Conservation (phyloP, 768 basidiomycete genomes). For the Solioccasus polychromus region DNA sequence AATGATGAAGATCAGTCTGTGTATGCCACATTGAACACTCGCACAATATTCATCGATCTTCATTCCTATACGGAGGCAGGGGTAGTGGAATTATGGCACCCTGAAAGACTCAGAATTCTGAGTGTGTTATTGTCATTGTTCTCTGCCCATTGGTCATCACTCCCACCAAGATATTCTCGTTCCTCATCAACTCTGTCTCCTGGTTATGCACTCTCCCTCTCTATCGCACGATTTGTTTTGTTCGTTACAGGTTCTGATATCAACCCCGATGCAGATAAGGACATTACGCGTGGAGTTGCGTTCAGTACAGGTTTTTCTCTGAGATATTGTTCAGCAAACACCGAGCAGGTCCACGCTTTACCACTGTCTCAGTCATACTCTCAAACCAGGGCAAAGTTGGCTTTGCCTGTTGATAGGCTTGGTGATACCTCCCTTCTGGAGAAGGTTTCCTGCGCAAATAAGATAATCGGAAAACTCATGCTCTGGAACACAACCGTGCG, state of each 20-base stretch:
- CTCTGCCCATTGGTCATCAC: constrained; percentile 19
- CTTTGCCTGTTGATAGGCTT: constrained; percentile 50
- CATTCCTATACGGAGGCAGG: constrained; percentile 54
- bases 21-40: constrained; percentile 40
- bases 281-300: constrained; percentile 68
- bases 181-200: constrained; percentile 43
- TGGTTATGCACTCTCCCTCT: constrained; percentile 54
- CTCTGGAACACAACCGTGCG: constrained; percentile 52
- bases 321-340: constrained; percentile 50
- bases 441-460: constrained; percentile 33
- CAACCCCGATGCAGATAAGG: constrained; percentile 64
- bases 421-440: constrained; percentile 44
- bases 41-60: constrained; percentile 44
- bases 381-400: constrained; percentile 51
- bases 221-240: constrained; percentile 60
- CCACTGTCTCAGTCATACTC: constrained; percentile 31
- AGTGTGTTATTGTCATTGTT: constrained; percentile 45
- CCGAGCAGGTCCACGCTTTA: constrained; percentile 17
- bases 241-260: constrained; percentile 79
- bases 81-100: constrained; percentile 68
- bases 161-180: constrained; percentile 7
- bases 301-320: constrained; percentile 51
- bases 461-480: constrained; percentile 42
- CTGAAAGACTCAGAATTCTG: constrained; percentile 52
- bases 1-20: constrained; percentile 41